Evolutionary conservation across 176 grass and related monocot species (phyloP).

Genomic region (Carex parvula): DNA sequence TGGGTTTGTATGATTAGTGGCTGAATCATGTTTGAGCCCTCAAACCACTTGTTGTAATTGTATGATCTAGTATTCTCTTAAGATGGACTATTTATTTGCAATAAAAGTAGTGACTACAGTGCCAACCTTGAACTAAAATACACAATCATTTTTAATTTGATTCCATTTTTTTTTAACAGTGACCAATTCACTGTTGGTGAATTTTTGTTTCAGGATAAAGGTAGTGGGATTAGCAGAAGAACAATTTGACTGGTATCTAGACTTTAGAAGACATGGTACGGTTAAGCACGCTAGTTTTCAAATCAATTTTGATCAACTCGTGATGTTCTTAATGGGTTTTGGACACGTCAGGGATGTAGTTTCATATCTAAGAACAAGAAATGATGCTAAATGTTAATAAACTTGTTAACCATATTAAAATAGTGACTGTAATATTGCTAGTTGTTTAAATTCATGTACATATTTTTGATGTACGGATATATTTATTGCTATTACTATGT

Average conservation of each 20-base stretch:
- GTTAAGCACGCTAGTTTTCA: conserved; percentile 53
- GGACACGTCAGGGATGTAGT: conserved; percentile 35
- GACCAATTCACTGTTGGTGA: background rate
- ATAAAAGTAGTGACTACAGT: no score
- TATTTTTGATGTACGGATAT: no score
- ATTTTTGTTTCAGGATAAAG: conserved; percentile 36
- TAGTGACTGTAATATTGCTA: background rate
- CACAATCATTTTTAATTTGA: background rate
- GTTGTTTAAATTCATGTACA: background rate
- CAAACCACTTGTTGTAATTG: background rate
- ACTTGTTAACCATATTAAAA: background rate
- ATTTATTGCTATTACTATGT: no score
- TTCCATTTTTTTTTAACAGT: background rate
- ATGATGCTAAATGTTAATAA: conserved; percentile 34
- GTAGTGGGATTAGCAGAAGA: conserved; percentile 37
- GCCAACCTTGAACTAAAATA: background rate
- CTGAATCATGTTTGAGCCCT: background rate
- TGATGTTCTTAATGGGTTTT: conserved; percentile 38
- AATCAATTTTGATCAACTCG: conserved; percentile 38
- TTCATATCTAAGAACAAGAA: conserved; percentile 40
- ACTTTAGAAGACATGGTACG: conserved; percentile 48
- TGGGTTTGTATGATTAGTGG: background rate
- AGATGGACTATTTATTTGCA: no score
- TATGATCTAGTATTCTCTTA: background rate
- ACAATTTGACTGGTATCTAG: conserved; percentile 55